Base-by-base conservation (phyloP, 2,329 filamentous ascomycete genomes). In the Exophiala dermatitidis region DNA sequence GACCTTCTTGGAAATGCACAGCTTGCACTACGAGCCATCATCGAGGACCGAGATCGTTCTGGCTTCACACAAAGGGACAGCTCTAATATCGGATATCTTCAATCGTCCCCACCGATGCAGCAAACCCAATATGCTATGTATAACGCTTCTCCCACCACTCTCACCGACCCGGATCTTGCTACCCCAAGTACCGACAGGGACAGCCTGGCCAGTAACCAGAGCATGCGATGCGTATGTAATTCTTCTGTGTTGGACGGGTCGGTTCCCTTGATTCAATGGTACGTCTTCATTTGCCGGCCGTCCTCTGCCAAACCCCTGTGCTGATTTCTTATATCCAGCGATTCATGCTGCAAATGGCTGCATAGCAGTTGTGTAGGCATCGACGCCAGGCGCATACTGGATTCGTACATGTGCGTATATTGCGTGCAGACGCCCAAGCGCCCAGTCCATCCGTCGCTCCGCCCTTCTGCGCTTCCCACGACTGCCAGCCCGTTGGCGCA, bases 281-380 rank as follows among this genome's bases (percentile, higher is more conserved):
- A 65, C 63, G 68, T 63, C 42, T 12, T 4, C 38, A 26, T 5
- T 41, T 41, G 5, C 38, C 7, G 19, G 38, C 12, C 38, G 26
- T 41, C 12, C 5, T 28, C 4, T 10, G 38, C 12, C 6, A 9
- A 3, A 19, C 9, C 26, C 32, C 28, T 32, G 32, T 46, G n/a
- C 44, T 46, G 3, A 46, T 34, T 34, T 56, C 41, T 46, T 12
- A 41, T 51, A 2, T 42, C 36, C 57, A 77, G 81, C 67, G 77
- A 80, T 65, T 79, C 77, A 28, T 84, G 81, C 68, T 77, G 72
- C n/a, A 80, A 82, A 60, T 84, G 79, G 77, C 69, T 81, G 31
- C 81, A 84, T 62, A 76, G 77, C 32, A 71, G 72, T 50, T 84
- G 81, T 60, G 72, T 82, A 26, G 79, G 80, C 1, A 65, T 82